phyloP scores from a whole-genome alignment of 2,329 filamentous ascomycete genomes.

The Bipolaris victoriae region DNA sequence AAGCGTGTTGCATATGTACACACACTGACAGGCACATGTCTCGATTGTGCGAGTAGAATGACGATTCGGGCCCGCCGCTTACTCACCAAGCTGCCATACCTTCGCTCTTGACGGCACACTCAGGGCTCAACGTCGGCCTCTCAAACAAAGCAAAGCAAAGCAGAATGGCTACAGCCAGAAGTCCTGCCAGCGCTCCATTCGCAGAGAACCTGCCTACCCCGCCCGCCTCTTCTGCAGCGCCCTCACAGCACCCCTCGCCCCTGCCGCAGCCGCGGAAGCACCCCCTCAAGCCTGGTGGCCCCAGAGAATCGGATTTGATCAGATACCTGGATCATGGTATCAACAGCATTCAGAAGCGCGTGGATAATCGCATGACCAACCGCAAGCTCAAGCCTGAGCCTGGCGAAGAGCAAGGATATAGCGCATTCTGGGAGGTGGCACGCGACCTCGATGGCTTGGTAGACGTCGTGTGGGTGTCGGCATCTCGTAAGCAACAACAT shows the following conservation, averaged over 20 bases:
- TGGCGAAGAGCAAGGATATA: slow-evolving; percentile 58
- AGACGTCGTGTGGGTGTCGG: slow-evolving; percentile 84
- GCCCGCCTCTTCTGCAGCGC: slow-evolving; percentile 54
- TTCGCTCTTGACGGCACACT: slow-evolving; percentile 19
- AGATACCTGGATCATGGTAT: slow-evolving; percentile 62
- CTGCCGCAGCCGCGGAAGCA: slow-evolving; percentile 61
- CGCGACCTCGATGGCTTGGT: slow-evolving; percentile 76
- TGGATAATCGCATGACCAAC: slow-evolving; percentile 47
- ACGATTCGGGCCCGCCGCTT: slow-evolving; percentile 21
- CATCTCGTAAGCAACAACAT: slow-evolving; percentile 70
- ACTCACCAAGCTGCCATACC: slow-evolving; percentile 15
- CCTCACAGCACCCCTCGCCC: slow-evolving; percentile 49
- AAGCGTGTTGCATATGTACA: not conserved
- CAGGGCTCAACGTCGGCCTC: not conserved
- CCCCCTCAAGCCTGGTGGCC: slow-evolving; percentile 61
- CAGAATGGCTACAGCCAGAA: slow-evolving; percentile 17
- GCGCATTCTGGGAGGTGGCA: slow-evolving; percentile 71
- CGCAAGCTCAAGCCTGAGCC: slow-evolving; percentile 54
- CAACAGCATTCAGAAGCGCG: slow-evolving; percentile 35
- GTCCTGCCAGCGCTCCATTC: slow-evolving; percentile 2
- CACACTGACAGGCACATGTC: not conserved
- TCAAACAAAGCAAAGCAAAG: too few species aligned
- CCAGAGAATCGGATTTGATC: slow-evolving; percentile 65
- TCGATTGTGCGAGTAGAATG: slow-evolving; percentile 20
- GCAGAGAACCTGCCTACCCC: slow-evolving; percentile 51